Conservation (phyloP, 345 rosid genomes). For the Mercurialis annua region DNA sequence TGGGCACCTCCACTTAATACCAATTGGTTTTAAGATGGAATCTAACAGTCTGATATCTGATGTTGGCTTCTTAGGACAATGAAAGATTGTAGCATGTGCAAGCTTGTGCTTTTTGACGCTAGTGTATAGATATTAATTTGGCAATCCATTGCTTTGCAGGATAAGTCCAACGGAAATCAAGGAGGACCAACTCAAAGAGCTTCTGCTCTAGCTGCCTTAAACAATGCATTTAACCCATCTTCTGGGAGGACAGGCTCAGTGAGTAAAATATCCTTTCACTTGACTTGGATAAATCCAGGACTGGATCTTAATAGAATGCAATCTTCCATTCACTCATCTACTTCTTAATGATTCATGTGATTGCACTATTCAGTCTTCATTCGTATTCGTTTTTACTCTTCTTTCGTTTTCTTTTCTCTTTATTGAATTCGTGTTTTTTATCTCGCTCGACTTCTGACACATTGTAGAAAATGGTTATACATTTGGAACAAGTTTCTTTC, state of each 20-base stretch:
- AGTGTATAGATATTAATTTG: background rate
- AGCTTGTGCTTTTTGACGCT: background rate
- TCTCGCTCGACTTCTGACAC: background rate
- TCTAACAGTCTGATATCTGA: background rate
- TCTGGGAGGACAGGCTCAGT: constrained; percentile 53
- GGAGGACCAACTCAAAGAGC: constrained; percentile 98
- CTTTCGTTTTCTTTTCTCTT: background rate
- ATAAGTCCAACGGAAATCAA: constrained; percentile 64
- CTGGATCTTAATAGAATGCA: background rate
- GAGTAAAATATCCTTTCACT: constrained; percentile 20
- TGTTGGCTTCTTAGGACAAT: constrained; percentile 4
- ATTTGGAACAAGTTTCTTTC: background rate
- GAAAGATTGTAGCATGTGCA: background rate
- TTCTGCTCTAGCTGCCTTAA: constrained; percentile 92
- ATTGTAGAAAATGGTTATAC: background rate
- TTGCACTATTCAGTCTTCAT: background rate
- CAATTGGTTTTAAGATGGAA: too few relatives aligned
- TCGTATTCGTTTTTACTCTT: background rate
- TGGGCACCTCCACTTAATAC: too few relatives aligned
- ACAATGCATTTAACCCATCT: constrained; percentile 77
- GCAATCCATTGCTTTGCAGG: constrained; percentile 41
- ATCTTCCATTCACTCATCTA: background rate
- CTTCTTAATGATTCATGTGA: background rate
- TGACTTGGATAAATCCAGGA: background rate
- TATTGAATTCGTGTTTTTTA: background rate